Conservation (phyloP, 257 asterid species). For the Solanum pinnatisectum region DNA sequence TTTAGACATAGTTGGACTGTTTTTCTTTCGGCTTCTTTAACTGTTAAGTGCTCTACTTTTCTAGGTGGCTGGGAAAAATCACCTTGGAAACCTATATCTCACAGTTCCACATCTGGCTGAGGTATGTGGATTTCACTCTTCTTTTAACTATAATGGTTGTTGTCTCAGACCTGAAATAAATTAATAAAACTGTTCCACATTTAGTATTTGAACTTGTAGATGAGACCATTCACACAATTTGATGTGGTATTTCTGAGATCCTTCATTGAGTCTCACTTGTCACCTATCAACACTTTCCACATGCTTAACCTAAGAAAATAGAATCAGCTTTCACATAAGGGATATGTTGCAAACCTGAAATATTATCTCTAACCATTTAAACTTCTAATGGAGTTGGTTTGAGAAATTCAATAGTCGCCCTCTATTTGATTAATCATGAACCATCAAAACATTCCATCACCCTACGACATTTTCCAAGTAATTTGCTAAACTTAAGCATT, state of each 20-base stretch:
- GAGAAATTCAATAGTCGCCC: neutral
- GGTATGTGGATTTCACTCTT: slow-evolving; percentile 28
- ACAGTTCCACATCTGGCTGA: slow-evolving; percentile 98
- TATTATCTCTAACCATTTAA: neutral
- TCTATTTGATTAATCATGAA: neutral
- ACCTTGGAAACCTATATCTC: slow-evolving; percentile 94
- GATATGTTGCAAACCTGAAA: neutral
- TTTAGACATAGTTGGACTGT: neutral
- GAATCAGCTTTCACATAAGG: neutral
- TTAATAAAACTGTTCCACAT: neutral
- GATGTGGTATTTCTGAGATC: neutral
- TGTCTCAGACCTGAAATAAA: neutral
- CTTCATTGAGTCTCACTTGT: neutral
- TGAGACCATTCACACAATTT: neutral
- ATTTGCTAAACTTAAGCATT: neutral
- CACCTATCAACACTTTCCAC: neutral
- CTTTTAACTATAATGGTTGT: neutral
- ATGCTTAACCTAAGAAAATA: neutral
- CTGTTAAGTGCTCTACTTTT: slow-evolving; percentile 13
- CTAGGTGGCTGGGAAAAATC: slow-evolving; percentile 95
- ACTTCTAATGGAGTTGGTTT: neutral
- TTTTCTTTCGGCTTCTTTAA: slow-evolving; percentile 9
- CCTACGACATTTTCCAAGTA: neutral
- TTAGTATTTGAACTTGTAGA: neutral
- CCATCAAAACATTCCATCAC: neutral